phyloP scores from a whole-genome alignment of 2,329 filamentous ascomycete species.

The Xylariaceae sp. region DNA sequence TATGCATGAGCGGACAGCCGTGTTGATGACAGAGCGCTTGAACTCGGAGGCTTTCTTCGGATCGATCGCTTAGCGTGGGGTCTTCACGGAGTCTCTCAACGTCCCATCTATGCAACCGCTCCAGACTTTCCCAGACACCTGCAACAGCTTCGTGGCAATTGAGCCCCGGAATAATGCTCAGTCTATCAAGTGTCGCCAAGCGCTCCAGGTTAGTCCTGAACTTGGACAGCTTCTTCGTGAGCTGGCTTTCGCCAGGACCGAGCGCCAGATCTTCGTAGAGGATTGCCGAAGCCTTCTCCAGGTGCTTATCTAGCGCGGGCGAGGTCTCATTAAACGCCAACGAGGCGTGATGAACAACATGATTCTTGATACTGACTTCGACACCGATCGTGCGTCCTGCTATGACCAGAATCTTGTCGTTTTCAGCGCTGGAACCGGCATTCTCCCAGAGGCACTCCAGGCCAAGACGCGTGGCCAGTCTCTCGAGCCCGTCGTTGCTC shows the following conservation, averaged over 20 bases:
- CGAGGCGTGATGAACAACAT: slow-evolving; percentile 57
- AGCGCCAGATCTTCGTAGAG: slow-evolving; percentile 61
- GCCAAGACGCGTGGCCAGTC: slow-evolving; percentile 62
- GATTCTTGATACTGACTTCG: slow-evolving; percentile 57
- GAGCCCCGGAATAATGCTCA: slow-evolving; percentile 62
- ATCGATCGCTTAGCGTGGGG: slow-evolving; percentile 39
- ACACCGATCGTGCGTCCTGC: slow-evolving; percentile 57
- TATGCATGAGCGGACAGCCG: slow-evolving; percentile 67
- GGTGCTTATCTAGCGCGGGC: slow-evolving; percentile 54
- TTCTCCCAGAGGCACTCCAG: slow-evolving; percentile 59
- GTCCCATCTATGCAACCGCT: slow-evolving; percentile 67
- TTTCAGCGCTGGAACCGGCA: slow-evolving; percentile 42
- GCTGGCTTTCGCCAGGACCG: slow-evolving; percentile 52
- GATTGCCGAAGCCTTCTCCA: slow-evolving; percentile 58
- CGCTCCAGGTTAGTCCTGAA: slow-evolving; percentile 69
- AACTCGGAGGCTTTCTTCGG: slow-evolving; percentile 47
- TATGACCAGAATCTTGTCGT: slow-evolving; percentile 53
- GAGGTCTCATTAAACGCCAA: slow-evolving; percentile 58
- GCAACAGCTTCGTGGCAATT: slow-evolving; percentile 74
- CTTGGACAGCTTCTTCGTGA: slow-evolving; percentile 64
- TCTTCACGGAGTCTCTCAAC: slow-evolving; percentile 51
- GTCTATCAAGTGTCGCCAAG: slow-evolving; percentile 63
- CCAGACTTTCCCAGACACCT: slow-evolving; percentile 65
- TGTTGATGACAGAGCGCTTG: slow-evolving; percentile 63
- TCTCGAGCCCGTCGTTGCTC: slow-evolving; percentile 69